Evolutionary conservation across 495 filamentous ascomycete species (phyloP).

Genomic region (Penicillium mononematosum): DNA sequence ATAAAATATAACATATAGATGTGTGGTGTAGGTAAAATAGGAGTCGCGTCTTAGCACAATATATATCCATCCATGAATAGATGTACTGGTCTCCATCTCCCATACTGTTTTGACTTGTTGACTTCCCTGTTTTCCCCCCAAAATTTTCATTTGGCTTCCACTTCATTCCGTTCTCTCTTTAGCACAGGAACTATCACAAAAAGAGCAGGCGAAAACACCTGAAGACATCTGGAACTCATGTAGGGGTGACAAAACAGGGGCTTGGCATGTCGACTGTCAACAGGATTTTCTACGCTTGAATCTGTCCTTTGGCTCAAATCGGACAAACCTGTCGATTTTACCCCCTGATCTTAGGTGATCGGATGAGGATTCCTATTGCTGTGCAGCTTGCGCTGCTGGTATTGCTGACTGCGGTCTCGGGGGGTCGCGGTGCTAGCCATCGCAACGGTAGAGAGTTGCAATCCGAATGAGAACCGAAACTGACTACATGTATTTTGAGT

Average conservation of each 20-base stretch:
- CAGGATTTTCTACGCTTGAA: neutral
- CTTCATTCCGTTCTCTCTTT: too few species aligned
- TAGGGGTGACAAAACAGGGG: neutral
- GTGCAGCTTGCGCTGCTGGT: constrained; percentile 78
- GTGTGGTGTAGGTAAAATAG: too few species aligned
- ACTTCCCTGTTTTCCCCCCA: too few species aligned
- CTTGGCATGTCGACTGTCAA: neutral
- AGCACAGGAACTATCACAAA: too few species aligned
- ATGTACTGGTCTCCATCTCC: too few species aligned
- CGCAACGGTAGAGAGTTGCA: constrained; percentile 51
- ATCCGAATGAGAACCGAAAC: constrained; percentile 27
- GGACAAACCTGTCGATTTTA: neutral
- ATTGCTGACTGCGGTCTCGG: constrained; percentile 63
- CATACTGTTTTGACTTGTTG: too few species aligned
- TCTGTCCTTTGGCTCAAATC: neutral
- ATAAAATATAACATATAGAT: too few species aligned
- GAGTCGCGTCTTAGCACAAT: too few species aligned
- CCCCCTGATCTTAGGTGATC: constrained; percentile 10
- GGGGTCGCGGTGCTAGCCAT: constrained; percentile 63
- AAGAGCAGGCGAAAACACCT: too few species aligned
- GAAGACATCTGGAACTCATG: neutral
- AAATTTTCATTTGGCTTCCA: too few species aligned
- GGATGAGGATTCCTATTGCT: constrained; percentile 79
- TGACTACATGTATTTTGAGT: constrained; percentile 30
- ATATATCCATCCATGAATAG: too few species aligned